Evolutionary conservation across 169 alveolate species (phyloP).

Genomic region (Blepharisma undulans): DNA sequence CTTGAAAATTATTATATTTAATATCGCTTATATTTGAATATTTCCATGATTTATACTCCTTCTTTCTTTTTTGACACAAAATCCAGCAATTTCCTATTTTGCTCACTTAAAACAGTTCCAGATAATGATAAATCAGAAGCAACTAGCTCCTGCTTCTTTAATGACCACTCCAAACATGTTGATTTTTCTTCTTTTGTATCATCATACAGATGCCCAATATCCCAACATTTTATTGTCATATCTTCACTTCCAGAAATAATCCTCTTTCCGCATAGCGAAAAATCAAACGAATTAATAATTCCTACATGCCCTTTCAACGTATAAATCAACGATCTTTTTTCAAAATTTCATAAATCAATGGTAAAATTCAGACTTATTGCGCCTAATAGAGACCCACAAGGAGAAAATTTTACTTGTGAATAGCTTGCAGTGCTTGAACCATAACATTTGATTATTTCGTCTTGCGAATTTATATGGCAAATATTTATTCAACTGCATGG

Average conservation of each 20-base stretch:
- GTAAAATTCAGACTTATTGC: background rate
- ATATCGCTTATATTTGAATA: too few species aligned
- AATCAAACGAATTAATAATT: background rate
- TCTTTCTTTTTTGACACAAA: background rate
- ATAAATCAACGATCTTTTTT: background rate
- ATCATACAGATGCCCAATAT: background rate
- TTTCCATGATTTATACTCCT: background rate
- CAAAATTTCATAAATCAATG: background rate
- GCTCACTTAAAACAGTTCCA: background rate
- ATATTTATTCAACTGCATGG: background rate
- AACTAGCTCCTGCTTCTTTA: background rate
- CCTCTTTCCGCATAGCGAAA: background rate
- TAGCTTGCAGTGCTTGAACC: background rate
- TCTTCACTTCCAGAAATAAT: background rate
- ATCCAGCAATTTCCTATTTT: background rate
- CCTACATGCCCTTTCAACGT: background rate
- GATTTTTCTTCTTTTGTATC: background rate
- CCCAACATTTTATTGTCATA: background rate
- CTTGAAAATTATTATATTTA: too few species aligned
- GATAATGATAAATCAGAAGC: background rate
- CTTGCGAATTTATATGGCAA: background rate
- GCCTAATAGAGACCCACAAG: background rate
- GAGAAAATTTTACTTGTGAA: background rate
- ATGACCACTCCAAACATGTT: background rate
- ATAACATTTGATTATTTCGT: background rate